Percentiles rank a stretch among this genome's conserved stretches.
These are phyloP conservation scores for Aleurites moluccanus DNA, from an alignment of 441 rosid genomes.

Conservation along the genomic window DNA sequence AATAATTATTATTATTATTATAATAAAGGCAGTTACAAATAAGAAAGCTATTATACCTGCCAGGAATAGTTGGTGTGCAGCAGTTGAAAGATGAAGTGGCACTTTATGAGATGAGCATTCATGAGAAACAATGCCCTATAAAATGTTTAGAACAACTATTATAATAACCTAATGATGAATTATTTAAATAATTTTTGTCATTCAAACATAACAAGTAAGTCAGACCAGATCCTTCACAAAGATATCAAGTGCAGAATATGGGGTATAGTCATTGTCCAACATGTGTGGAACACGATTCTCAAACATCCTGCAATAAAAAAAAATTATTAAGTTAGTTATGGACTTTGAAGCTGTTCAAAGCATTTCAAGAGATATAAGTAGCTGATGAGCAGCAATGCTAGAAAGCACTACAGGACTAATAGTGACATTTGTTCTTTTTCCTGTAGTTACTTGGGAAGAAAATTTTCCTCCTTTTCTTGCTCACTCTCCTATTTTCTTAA, in stretches of 20 bases:
- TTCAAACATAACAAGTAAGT: constrained; percentile 15
- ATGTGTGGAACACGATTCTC: constrained; percentile 98
- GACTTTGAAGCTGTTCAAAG: neutral
- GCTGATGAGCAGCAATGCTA: neutral
- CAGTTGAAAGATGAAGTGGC: constrained; percentile 83
- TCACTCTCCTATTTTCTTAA: neutral
- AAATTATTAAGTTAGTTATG: constrained; percentile 7
- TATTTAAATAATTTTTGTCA: constrained; percentile 5
- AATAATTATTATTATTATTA: neutral
- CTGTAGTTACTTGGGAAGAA: neutral
- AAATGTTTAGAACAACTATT: constrained; percentile 19
- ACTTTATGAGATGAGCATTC: constrained; percentile 77
- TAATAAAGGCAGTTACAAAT: neutral
- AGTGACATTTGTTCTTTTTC: neutral
- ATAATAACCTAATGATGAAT: constrained; percentile 10
- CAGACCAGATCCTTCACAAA: constrained; percentile 98
- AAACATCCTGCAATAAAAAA: constrained; percentile 79
- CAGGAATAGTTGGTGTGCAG: constrained; percentile 80
- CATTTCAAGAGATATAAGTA: neutral
- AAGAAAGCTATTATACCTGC: constrained; percentile 52
- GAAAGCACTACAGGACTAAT: neutral
- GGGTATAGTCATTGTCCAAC: constrained; percentile 93
- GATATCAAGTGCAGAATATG: constrained; percentile 94
- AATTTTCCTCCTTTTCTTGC: neutral
- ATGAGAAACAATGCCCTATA: constrained; percentile 83